These are phyloP conservation scores for Trichoderma cornu-damae DNA, from an alignment of 2,329 filamentous ascomycete genomes.

Conservation along the genomic window DNA sequence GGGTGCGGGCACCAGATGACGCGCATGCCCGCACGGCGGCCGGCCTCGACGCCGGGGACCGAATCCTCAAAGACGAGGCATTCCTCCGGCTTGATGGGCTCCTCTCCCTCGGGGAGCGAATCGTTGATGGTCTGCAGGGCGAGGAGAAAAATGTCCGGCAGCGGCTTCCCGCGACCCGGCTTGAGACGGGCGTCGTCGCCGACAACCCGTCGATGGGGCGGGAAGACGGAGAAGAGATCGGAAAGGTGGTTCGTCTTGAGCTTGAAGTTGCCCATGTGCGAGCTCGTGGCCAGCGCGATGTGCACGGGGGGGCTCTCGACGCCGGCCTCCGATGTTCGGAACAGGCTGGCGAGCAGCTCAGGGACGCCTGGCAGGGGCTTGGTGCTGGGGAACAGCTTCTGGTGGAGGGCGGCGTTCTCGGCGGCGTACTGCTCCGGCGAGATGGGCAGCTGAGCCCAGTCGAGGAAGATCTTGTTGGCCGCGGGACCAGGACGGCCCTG, in stretches of 20 bases:
- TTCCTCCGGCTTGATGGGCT: slow-evolving; percentile 70
- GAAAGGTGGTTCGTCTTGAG: slow-evolving; percentile 65
- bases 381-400: slow-evolving; percentile 65
- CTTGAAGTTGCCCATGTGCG: slow-evolving; percentile 63
- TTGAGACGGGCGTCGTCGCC: slow-evolving; percentile 80
- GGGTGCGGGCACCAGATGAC: slow-evolving; percentile 89
- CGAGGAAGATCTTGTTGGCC: slow-evolving; percentile 54
- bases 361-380: slow-evolving; percentile 74
- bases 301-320: slow-evolving; percentile 47
- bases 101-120: slow-evolving; percentile 57
- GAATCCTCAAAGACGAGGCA: slow-evolving; percentile 96
- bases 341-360: slow-evolving; percentile 59
- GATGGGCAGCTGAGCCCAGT: slow-evolving; percentile 85
- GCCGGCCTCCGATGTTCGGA: slow-evolving; percentile 37
- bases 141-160: slow-evolving; percentile 89
- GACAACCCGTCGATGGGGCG: slow-evolving; percentile 64
- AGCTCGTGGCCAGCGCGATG: slow-evolving; percentile 82
- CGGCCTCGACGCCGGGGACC: slow-evolving; percentile 87
- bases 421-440: slow-evolving; percentile 59
- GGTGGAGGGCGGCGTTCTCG: slow-evolving; percentile 60
- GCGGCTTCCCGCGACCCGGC: slow-evolving; percentile 80
- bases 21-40: slow-evolving; percentile 86
- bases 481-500: slow-evolving; percentile 53
- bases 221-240: slow-evolving; percentile 61
- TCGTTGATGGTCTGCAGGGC: slow-evolving; percentile 82